These are phyloP conservation scores for Sequoiadendron giganteum DNA, from an alignment of 75 land plant species.

Conservation along the genomic window DNA sequence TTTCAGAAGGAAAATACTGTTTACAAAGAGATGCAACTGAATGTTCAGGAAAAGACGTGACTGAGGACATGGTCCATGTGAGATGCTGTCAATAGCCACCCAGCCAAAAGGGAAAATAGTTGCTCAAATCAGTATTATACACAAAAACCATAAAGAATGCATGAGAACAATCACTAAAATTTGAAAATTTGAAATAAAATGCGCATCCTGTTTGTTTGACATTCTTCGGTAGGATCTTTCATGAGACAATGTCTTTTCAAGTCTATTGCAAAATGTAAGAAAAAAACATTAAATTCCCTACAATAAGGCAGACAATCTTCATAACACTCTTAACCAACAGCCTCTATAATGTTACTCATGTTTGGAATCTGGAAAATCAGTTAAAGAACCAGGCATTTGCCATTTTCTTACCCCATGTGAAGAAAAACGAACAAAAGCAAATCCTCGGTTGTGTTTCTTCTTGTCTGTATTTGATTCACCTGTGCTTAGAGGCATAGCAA, in stretches of 20 bases:
- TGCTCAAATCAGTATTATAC: conserved; percentile 5
- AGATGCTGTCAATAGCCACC: conserved; percentile 16
- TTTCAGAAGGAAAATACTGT: not conserved
- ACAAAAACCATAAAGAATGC: not conserved
- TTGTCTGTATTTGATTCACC: conserved; percentile 13
- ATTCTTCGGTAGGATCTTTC: not conserved
- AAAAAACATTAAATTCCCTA: not conserved
- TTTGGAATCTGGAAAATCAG: not conserved
- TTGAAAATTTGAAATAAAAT: not conserved
- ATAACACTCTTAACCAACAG: not conserved
- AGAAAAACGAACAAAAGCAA: conserved; percentile 38
- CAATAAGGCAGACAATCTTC: not conserved
- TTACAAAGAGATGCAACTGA: not conserved
- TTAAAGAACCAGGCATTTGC: not conserved
- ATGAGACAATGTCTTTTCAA: not conserved
- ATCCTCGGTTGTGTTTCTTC: conserved; percentile 35
- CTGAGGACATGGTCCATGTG: conserved; percentile 11
- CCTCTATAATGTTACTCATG: not conserved
- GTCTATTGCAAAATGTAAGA: not conserved
- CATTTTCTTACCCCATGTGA: conserved; percentile 33
- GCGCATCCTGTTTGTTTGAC: not conserved
- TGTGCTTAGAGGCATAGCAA: conserved; percentile 18
- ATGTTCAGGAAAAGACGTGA: not conserved
- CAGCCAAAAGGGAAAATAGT: conserved; percentile 5
- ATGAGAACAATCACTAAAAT: not conserved